These are phyloP conservation scores for Aureobasidium sp. DNA, from an alignment of 2,329 filamentous ascomycete species.

Conservation along the genomic window DNA sequence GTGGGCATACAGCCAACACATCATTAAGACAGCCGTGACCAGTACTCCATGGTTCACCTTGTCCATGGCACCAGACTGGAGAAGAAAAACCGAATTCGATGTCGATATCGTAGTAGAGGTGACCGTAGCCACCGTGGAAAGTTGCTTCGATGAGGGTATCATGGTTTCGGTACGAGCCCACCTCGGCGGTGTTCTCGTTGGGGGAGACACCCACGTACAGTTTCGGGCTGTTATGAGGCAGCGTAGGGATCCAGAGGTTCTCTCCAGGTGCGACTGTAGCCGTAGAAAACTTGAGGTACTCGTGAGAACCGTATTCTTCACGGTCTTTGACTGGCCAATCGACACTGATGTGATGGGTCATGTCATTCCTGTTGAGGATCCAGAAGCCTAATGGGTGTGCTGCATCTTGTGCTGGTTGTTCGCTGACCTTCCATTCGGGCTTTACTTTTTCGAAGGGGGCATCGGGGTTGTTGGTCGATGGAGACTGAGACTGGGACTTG, in stretches of 20 bases:
- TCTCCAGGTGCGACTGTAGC: not conserved
- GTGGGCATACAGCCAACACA: constrained; percentile 1
- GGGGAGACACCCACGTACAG: not conserved
- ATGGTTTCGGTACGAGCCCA: not conserved
- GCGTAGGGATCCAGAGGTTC: not conserved
- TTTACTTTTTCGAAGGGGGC: not conserved
- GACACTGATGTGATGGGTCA: not conserved
- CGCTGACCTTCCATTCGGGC: not conserved
- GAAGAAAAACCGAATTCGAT: constrained; percentile 9
- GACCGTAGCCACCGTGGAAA: not conserved
- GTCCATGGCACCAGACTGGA: constrained; percentile 10
- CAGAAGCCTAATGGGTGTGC: not conserved
- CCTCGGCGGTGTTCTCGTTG: not conserved
- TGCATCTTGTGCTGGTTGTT: not conserved
- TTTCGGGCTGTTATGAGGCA: not conserved
- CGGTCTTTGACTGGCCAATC: not conserved
- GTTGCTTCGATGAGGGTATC: constrained; percentile 2
- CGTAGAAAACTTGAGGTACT: not conserved
- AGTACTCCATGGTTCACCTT: not conserved
- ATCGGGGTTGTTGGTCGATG: too few species aligned
- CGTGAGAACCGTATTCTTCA: not conserved
- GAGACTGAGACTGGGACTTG: not conserved
- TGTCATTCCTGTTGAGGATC: not conserved
- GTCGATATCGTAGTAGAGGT: constrained; percentile 8
- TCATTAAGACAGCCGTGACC: constrained; percentile 6